Conservation (phyloP, 2,329 filamentous ascomycete species). For the Plectosphaerella plurivora region DNA sequence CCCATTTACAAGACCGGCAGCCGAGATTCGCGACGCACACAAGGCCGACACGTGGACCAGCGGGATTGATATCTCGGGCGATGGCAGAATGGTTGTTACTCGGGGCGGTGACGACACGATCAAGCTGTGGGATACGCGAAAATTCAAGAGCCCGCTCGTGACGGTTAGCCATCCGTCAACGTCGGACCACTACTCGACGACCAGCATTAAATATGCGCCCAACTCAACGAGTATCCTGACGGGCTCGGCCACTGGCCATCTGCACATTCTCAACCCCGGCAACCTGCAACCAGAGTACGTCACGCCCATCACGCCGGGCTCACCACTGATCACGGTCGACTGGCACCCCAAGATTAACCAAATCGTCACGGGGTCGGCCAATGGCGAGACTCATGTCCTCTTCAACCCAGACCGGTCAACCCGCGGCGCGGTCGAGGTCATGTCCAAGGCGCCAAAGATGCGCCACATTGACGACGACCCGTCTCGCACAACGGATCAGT, state of each 20-base stretch:
- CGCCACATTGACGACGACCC: slow-evolving; percentile 94
- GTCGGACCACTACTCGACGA: slow-evolving; percentile 76
- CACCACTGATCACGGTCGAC: slow-evolving; percentile 74
- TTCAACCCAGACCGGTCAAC: slow-evolving; percentile 83
- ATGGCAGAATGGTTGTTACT: slow-evolving; percentile 86
- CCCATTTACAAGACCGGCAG: slow-evolving; percentile 75
- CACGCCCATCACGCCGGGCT: slow-evolving; percentile 83
- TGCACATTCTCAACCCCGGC: slow-evolving; percentile 91
- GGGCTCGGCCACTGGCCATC: slow-evolving; percentile 77
- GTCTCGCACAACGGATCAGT: slow-evolving; percentile 77
- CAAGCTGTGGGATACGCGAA: slow-evolving; percentile 95
- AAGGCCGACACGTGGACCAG: slow-evolving; percentile 82
- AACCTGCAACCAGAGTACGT: slow-evolving; percentile 81
- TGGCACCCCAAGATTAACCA: slow-evolving; percentile 97
- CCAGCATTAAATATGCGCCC: slow-evolving; percentile 86
- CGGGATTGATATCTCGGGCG: slow-evolving; percentile 83
- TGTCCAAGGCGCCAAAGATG: slow-evolving; percentile 91
- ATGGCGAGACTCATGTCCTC: slow-evolving; percentile 82
- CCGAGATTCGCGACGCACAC: slow-evolving; percentile 82
- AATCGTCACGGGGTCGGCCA: slow-evolving; percentile 89
- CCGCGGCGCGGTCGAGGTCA: slow-evolving; percentile 79
- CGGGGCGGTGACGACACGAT: slow-evolving; percentile 88
- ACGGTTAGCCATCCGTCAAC: slow-evolving; percentile 76
- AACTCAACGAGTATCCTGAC: slow-evolving; percentile 81
- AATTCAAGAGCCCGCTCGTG: slow-evolving; percentile 87